A percentile compares a stretch with the other conserved stretches of the same genome.
phyloP scores from a whole-genome alignment of 148 eudicot genomes.

The Chenopodium berlandieri region DNA sequence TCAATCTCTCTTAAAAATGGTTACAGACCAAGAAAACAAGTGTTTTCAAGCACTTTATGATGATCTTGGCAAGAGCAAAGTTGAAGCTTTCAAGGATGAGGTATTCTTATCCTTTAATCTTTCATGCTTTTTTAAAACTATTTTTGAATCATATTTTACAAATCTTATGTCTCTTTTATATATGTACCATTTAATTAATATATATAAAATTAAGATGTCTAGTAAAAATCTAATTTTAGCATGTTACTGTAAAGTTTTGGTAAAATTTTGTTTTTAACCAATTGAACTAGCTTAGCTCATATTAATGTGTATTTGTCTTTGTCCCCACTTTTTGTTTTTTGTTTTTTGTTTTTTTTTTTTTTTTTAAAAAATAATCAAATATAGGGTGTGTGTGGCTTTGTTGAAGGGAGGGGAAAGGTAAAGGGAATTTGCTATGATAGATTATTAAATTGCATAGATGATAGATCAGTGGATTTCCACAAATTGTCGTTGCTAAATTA shows the following conservation, averaged over 20 bases:
- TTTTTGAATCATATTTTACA: not conserved
- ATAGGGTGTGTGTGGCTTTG: too few relatives aligned
- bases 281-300: not conserved
- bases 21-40: conserved; percentile 45
- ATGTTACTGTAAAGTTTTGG: not conserved
- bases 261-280: not conserved
- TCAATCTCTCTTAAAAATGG: conserved; percentile 40
- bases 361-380: too few relatives aligned
- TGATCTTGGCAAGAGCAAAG: conserved; percentile 69
- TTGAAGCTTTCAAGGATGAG: conserved; percentile 83
- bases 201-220: not conserved
- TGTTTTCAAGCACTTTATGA: conserved; percentile 53
- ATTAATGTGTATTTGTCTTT: too few relatives aligned
- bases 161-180: too few relatives aligned
- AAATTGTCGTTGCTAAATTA: not conserved
- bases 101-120: conserved; percentile 22
- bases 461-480: not conserved
- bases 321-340: too few relatives aligned
- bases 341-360: too few relatives aligned
- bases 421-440: too few relatives aligned
- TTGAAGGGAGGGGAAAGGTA: not conserved
- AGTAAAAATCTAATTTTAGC: not conserved
- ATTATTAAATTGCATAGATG: too few relatives aligned
- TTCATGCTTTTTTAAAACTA: too few relatives aligned
- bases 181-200: too few relatives aligned